Evolutionary conservation across 2,329 filamentous ascomycete genomes (phyloP), one percentile per base, ranked within the genome.

Genomic region (Nannizzia gypsea): DNA sequence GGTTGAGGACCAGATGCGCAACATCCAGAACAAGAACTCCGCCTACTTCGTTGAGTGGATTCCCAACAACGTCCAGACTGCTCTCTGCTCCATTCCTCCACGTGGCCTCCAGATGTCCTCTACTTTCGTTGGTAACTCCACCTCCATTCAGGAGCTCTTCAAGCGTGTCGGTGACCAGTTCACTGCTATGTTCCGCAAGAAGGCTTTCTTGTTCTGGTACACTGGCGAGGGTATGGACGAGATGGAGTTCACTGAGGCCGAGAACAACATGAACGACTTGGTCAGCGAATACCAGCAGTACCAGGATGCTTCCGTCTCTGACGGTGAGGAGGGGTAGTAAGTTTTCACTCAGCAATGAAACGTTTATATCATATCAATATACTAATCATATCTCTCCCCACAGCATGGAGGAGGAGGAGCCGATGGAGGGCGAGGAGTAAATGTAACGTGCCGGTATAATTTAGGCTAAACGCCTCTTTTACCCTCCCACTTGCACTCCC

Each of bases 131-230:
- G 93, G 93, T 74, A 99, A 99, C 87, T 96, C 91, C 66, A 99
- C 93, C 70, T 95, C 92, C 67, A 99, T 99, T 80, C 93, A 99
- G 84, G 93, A 99, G 83, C 89, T 99, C 71, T 99, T 99, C 89
- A 97, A 99, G 90, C 92, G 93, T 85, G 83, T 99, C 70, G 93
- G 93, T 75, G 93, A 99, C 79, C 93, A 99, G 82, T 99, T 99
- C 86, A 91, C 88, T 80, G 93, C 91, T 76, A 99, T 99, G 93
- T 99, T 99, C 88, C 86, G 93, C 81, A 90, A 93, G 81, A 99
- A 97, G 89, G 93, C 93, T 86, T 99, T 99, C 90, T 89, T 99
- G 85, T 93, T 97, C 83, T 99, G 93, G 93, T 99, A 99, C 82
- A 99, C 93, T 85, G 91, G 91, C 74, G 93, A 99, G 85, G 93